Base-by-base conservation (phyloP, 768 basidiomycete genomes). In the Polyporus arcularius region DNA sequence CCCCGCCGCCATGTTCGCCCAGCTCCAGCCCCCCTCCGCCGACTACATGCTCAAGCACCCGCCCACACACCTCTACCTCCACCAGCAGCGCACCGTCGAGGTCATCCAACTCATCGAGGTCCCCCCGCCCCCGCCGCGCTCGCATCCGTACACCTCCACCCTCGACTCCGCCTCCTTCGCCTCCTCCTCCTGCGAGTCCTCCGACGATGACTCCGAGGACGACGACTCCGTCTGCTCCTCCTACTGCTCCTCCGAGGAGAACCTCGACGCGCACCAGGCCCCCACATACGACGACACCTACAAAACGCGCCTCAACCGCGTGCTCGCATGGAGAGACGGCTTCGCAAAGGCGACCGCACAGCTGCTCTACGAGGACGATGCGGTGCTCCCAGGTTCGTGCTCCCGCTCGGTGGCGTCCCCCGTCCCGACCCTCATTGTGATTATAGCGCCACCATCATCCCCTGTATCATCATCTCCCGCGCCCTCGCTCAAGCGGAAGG, bases 71-170 rank as follows among this genome's bases (percentile, higher is more conserved):
- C 66, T 71, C 62, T 78, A 83, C 78, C 68, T 70, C 57, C 66
- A 62, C 64, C 65, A 82, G 59, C 82, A 79, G 1, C 79, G 82
- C 70, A 71, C 80, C 21, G 73, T 85, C 21, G 82, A 86, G 70
- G 85, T 89, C 75, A 90, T 91, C 53, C 84, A 90, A 75, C 88
- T 90, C 73, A 84, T 85, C 52, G 89, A 90, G 68, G 85, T 80
- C 8, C 71, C 83, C 0, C 80, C 88, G 1, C 87, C 88, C 0
- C 74, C 78, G 14, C 80, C 79, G 12, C 74, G 78, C 42, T 75
- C 67, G 51, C 73, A 79, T 46, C 71, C 76, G 49, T 81, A 73
- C 61, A 74, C 69, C 68, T 71, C 64, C 65, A 67, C 67, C 57
- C 68, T 61, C 64, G 78, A 74, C 56, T 76, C 75, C 18, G 74